Base-by-base conservation (phyloP, 768 basidiomycete species). In the Tephrocybe sp. region DNA sequence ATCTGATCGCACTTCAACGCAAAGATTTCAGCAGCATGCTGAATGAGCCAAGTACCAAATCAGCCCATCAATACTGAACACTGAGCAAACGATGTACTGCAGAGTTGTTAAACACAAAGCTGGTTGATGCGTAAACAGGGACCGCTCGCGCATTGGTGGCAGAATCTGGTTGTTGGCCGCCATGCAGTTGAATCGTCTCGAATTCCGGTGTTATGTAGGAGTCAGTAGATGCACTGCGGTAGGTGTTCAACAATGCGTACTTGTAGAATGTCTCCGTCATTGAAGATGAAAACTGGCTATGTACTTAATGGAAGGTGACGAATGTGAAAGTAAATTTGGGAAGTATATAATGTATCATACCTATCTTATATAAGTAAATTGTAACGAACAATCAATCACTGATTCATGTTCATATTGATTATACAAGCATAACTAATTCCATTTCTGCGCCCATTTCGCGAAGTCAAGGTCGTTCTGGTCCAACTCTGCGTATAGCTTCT, bases 141-240 rank as follows among this genome's bases (percentile, higher is more conserved):
- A 82, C 80, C 2, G 89, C 90, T 2, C 89, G 79, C 3, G 90
- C 85, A 50, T 86, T 83, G 0, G 85, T 88, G 1, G 83, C 63
- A 0, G 79, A 65, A 66, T 88, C 87, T 10, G 79, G 76, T 11
- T 66, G 68, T 55, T 89, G 85, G 1, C 90, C 90, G 15, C 83
- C 90, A 62, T 93, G 90, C 4, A 91, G 73, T 65, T 90, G 88
- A 41, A 91, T 72, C 1, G 88, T 90, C 60, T 91, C 88, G 59
- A 90, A 90, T 61, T 88, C 85, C 42, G 86, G 86, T 59, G 73
- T 72, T 67, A 78, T 79, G 33, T n/a, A n/a, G n/a, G n/a, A n/a
- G n/a, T n/a, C n/a, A n/a, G n/a, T n/a, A n/a, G n/a, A n/a, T n/a
- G n/a, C n/a, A n/a, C 1, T 41, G 18, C 21, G 38, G 28, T 40